Evolutionary conservation across 2,329 filamentous ascomycete species (phyloP).

Genomic region (Grosmannia clavigera): DNA sequence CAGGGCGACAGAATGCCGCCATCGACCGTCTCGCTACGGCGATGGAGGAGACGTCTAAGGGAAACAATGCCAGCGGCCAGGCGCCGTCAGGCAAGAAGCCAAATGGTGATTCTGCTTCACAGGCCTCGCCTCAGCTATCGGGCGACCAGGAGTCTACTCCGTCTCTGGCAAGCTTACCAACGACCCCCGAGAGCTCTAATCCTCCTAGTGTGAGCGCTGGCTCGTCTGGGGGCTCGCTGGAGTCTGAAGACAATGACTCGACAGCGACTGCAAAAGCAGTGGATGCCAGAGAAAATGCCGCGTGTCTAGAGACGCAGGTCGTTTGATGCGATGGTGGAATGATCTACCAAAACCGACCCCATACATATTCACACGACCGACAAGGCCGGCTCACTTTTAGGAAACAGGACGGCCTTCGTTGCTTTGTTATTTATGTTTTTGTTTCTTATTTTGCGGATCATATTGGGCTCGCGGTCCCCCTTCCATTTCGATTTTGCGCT

Average conservation of each 20-base stretch:
- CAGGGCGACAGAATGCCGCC: slow-evolving; percentile 53
- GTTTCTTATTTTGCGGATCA: neutral
- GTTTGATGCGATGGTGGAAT: neutral
- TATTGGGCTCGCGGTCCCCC: neutral
- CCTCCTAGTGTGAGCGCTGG: slow-evolving; percentile 51
- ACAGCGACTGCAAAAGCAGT: neutral
- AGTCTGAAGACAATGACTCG: neutral
- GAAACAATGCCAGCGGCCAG: slow-evolving; percentile 4
- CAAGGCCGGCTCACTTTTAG: neutral
- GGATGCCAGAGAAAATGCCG: neutral
- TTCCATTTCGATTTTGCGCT: slow-evolving; percentile 1
- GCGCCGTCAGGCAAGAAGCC: neutral
- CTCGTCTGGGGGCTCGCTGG: slow-evolving; percentile 25
- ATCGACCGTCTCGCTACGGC: slow-evolving; percentile 43
- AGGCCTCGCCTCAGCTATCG: slow-evolving; percentile 26
- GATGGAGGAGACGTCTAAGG: slow-evolving; percentile 20
- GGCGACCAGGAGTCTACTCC: slow-evolving; percentile 46
- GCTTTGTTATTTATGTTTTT: neutral
- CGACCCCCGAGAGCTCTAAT: slow-evolving; percentile 55
- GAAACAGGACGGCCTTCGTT: neutral
- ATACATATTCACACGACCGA: neutral
- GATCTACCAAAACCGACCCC: neutral
- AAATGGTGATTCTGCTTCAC: slow-evolving; percentile 11
- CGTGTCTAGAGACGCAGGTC: neutral
- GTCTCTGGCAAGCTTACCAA: slow-evolving; percentile 53